phyloP scores from a whole-genome alignment of 257 asterid species.

The Nicotiana paniculata region DNA sequence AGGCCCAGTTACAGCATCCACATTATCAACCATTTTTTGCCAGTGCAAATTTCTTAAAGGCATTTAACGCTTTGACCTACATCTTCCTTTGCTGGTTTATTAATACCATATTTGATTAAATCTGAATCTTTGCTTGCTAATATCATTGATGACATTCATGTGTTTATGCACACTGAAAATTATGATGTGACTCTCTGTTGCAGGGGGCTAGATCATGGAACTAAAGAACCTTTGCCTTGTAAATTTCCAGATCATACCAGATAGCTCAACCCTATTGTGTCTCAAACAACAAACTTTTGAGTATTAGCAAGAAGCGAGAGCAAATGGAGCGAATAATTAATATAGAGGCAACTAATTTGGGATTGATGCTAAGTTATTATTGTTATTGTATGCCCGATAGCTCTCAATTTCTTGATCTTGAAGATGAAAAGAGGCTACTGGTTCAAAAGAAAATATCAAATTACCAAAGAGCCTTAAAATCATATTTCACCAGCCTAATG shows the following conservation, averaged over 20 bases:
- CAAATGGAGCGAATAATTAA: neutral
- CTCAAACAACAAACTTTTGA: neutral
- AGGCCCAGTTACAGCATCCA: neutral
- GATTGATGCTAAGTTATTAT: neutral
- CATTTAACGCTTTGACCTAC: neutral
- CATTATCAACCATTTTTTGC: neutral
- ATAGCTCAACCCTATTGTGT: neutral
- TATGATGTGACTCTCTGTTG: neutral
- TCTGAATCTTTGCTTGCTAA: neutral
- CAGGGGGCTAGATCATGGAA: neutral
- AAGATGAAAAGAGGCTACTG: neutral
- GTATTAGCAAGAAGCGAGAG: neutral
- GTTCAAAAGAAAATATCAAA: neutral
- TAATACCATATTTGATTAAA: neutral
- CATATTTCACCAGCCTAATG: neutral
- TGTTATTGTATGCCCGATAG: neutral
- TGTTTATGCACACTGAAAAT: neutral
- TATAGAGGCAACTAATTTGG: neutral
- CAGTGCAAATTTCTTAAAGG: neutral
- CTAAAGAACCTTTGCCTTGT: neutral
- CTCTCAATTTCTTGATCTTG: neutral
- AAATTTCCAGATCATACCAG: slow-evolving; percentile 9
- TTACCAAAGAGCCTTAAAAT: neutral
- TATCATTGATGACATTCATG: neutral
- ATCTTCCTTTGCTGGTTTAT: neutral